Base-by-base conservation (phyloP, 163 green algal species). In the Trebouxia gelatinosa region DNA sequence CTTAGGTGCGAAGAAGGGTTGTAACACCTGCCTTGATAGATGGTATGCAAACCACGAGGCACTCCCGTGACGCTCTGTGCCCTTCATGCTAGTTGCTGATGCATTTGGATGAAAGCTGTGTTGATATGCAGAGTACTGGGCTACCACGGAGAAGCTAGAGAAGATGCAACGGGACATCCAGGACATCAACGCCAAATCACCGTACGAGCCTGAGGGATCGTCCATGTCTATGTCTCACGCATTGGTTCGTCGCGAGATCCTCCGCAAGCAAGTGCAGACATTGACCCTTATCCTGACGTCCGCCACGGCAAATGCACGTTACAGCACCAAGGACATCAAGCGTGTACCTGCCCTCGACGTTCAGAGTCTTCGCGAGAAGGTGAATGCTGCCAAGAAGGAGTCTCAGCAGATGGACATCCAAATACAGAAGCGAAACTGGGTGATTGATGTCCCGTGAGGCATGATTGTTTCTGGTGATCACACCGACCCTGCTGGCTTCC, bases 51-150 rank as follows among this genome's bases (percentile, higher is more conserved):
- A n/a, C n/a, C n/a, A n/a, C n/a, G n/a, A n/a, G n/a, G n/a, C n/a
- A n/a, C n/a, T n/a, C n/a, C n/a, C n/a, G n/a, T n/a, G n/a, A n/a
- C n/a, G n/a, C n/a, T n/a, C n/a, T n/a, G n/a, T n/a, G n/a, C n/a
- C n/a, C n/a, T n/a, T n/a, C n/a, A n/a, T n/a, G n/a, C n/a, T n/a
- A n/a, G n/a, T n/a, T n/a, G n/a, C n/a, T n/a, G n/a, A n/a, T n/a
- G n/a, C n/a, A n/a, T n/a, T n/a, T n/a, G n/a, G n/a, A n/a, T n/a
- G n/a, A n/a, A n/a, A n/a, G n/a, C n/a, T n/a, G n/a, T n/a, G n/a
- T n/a, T n/a, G n/a, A n/a, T n/a, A n/a, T 43, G 61, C 61, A 70
- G 61, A 46, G 31, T 70, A 70, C 32, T 70, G 61, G 61, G 7
- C 6, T 17, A 70, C 31, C 13, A 70, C 2, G 11, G 61, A 70